Evolutionary conservation across 2,329 filamentous ascomycete species (phyloP).

Genomic region (Emmonsia crescens): DNA sequence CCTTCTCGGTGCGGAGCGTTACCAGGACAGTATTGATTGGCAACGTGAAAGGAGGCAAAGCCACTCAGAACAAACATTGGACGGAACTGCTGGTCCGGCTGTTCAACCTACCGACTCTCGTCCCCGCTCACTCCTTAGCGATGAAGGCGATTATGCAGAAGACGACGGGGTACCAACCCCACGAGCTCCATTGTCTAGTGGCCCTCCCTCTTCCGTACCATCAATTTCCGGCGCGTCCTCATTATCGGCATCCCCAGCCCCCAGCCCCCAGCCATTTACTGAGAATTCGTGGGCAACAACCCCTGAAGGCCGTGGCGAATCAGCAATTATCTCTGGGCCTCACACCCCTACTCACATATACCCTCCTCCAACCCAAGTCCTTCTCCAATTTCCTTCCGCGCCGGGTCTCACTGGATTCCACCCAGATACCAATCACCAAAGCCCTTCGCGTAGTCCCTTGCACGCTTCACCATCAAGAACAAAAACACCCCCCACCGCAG

Average conservation of each 20-base stretch:
- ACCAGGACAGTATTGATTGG: constrained; percentile 24
- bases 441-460: constrained; percentile 12
- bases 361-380: constrained; percentile 23
- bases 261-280: constrained; percentile 24
- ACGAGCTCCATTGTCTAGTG: constrained; percentile 22
- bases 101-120: constrained; percentile 17
- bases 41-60: constrained; percentile 15
- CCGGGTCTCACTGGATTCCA: constrained; percentile 23
- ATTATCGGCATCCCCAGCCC: constrained; percentile 17
- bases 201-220: constrained; percentile 22
- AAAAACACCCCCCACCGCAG: constrained; percentile 11
- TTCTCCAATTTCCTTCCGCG: constrained; percentile 30
- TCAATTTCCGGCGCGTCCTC: constrained; percentile 25
- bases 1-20: constrained; percentile 28
- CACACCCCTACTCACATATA: constrained; percentile 16
- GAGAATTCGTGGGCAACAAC: constrained; percentile 31
- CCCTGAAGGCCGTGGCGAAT: constrained; percentile 10
- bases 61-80: constrained; percentile 6
- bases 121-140: constrained; percentile 25
- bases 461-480: constrained; percentile 12
- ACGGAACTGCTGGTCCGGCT: neutral
- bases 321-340: constrained; percentile 12
- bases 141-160: constrained; percentile 21
- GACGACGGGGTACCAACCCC: constrained; percentile 26
- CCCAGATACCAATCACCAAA: constrained; percentile 9